Base-by-base conservation (phyloP, 2,329 filamentous ascomycete genomes). In the Aureobasidium zeae region DNA sequence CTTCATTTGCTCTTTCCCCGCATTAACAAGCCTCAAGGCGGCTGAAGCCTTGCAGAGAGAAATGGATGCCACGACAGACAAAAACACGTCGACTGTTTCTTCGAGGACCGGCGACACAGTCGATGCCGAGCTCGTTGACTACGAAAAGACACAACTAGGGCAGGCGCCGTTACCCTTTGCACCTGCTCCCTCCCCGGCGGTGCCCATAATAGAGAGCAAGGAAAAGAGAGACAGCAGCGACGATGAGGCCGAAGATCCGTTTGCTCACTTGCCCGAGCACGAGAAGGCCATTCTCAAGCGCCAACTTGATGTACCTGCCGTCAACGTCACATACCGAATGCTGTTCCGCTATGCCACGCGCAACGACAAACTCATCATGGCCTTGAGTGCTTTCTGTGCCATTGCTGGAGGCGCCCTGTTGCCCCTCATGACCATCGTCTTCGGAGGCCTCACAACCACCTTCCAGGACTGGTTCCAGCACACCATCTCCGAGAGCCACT, bases 401-500 rank as follows among this genome's bases (percentile, higher is more conserved):
- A 60, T 63, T 24, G 53, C 52, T 32, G 57, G 51, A 19, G 59
- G 62, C 35, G 60, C 59, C 6, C 55, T 56, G 5, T 48, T 64
- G 35, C 62, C 62, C 9, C 49, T 63, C 12, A 63, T 63, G 61
- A 63, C 61, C 8, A 67, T 76, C 46, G 60, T 94, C 24, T 93
- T 93, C 55, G 86, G 86, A 49, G 76, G 79, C 39, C 70, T 94
- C 28, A 77, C 86, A 47, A 76, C 76, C 3, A 74, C 73, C 1
- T 93, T 94, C 58, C 75, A 83, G 54, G 58, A 68, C 16, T 85
- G 77, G 52, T 75, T 83, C 51, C 60, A 67, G 3, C 65, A 66
- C 4, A 58, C 56, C 0, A 65, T 73, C 13, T 57, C 63, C 1
- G 71, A 71, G 30, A 57, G 68, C 26, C 64, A 68, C 0, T 91